Evolutionary conservation across 805 yeast species (phyloP), one percentile per base, ranked within the genome.

Genomic region (Cyberlindnera americana): DNA sequence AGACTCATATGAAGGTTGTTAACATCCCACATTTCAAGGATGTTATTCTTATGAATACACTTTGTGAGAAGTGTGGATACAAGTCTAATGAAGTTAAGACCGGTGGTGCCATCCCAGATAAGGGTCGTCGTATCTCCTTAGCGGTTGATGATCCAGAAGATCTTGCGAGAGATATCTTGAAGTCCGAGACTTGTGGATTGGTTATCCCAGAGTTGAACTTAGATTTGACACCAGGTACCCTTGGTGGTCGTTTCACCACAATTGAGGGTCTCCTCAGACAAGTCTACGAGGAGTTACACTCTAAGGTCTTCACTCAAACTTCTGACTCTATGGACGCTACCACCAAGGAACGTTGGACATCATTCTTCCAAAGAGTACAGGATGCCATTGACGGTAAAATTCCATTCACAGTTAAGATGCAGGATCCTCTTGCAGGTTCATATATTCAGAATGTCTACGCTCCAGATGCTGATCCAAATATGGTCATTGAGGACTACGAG

Each of bases 401-500:
- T 33, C 78, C 82, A 41, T 90, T 93, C 66, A 91, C 97, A 1
- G 73, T 93, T 25, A 60, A 77, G 29, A 84, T 93, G 95, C 89
- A 81, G 49, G 99, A 93, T 64, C 99, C 99, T 6, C 67, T 93
- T 54, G 96, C 97, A 15, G 83, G 95, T 5, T 88, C 96, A 1
- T 93, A 93, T 57, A 84, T 93, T 47, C 99, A 93, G 66, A 93
- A 93, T 59, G 93, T 91, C n/a, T 93, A 90, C 59, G 99, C 99
- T 25, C 99, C 99, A 19, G 99, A 93, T 65, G 77, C 77, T 29
- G 99, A 93, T 66, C 99, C 99, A 49, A 87, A 91, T 60, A 93
- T 93, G 98, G 72, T 62, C 29, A 77, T 85, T 45, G 96, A 84
- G 65, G 96, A 93, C 42, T 87, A 78, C 52, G 95, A 88, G 51